Conservation (phyloP, 1,284 basidiomycete genomes). For the Irpex sp. region DNA sequence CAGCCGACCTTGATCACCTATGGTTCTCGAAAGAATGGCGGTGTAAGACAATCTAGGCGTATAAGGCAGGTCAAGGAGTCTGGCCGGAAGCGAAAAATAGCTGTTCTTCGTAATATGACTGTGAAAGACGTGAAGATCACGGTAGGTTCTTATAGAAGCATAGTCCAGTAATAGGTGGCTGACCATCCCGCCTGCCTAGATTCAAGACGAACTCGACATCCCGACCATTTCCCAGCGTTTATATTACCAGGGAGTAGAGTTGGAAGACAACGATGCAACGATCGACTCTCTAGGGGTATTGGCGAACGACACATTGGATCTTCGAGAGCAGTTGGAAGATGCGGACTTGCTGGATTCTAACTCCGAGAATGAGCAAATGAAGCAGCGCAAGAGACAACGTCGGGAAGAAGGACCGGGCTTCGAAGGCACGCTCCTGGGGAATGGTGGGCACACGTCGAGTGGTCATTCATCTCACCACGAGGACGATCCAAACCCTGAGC, state of each 20-base stretch:
- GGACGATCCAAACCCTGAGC: background rate
- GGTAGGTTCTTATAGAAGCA: slow-evolving; percentile 36
- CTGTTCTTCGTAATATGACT: slow-evolving; percentile 59
- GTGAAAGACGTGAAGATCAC: slow-evolving; percentile 75
- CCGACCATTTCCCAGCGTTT: slow-evolving; percentile 73
- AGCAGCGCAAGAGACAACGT: slow-evolving; percentile 31
- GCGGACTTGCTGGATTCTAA: slow-evolving; percentile 47
- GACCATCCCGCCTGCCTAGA: slow-evolving; percentile 26
- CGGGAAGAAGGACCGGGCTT: slow-evolving; percentile 68
- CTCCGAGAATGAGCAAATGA: slow-evolving; percentile 39
- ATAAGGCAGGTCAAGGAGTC: slow-evolving; percentile 52
- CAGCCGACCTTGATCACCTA: slow-evolving; percentile 28
- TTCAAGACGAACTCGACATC: slow-evolving; percentile 58
- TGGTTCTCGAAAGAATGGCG: slow-evolving; percentile 26
- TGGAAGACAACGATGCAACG: slow-evolving; percentile 60
- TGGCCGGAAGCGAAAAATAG: slow-evolving; percentile 47
- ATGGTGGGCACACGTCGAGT: slow-evolving; percentile 2
- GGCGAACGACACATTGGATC: slow-evolving; percentile 62
- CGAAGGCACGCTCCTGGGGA: slow-evolving; percentile 63
- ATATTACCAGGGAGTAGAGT: slow-evolving; percentile 58
- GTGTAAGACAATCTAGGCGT: slow-evolving; percentile 58
- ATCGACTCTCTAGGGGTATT: slow-evolving; percentile 58
- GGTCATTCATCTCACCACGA: slow-evolving; percentile 13
- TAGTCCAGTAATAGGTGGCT: background rate
- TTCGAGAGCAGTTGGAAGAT: slow-evolving; percentile 61